A percentile compares a stretch with the other conserved stretches of the same genome.
Conservation (phyloP, 1,284 basidiomycete genomes). For the Cryptococcus sp. region DNA sequence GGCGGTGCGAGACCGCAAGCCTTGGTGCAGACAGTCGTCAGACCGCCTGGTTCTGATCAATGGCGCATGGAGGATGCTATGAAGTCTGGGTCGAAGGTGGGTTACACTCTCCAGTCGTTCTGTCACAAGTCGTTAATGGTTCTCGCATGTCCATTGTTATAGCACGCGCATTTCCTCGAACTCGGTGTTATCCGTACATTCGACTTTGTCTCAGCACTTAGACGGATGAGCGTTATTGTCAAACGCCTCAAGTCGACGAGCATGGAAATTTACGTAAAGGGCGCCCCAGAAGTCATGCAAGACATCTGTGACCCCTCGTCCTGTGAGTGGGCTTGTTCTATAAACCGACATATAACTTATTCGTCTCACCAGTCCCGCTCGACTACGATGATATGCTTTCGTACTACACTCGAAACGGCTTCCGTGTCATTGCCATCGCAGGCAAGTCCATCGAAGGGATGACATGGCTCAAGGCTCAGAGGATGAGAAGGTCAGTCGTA, state of each 20-base stretch:
- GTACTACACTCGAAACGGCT: constrained; percentile 96
- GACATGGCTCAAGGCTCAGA: constrained; percentile 96
- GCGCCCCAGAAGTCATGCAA: constrained; percentile 95
- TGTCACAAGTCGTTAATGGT: not conserved
- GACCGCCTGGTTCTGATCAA: constrained; percentile 85
- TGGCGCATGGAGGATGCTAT: constrained; percentile 92
- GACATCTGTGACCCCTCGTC: constrained; percentile 90
- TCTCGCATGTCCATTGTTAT: constrained; percentile 4
- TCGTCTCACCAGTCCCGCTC: constrained; percentile 68
- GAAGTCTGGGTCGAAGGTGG: constrained; percentile 72
- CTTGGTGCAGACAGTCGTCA: constrained; percentile 93
- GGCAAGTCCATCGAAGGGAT: constrained; percentile 92
- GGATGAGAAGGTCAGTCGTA: constrained; percentile 77
- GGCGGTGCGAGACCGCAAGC: constrained; percentile 73
- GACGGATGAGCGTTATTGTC: constrained; percentile 97
- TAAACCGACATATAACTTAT: not conserved
- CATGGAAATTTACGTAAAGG: constrained; percentile 99
- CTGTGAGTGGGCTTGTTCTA: constrained; percentile 60
- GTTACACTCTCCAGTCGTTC: constrained; percentile 19
- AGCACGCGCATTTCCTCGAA: constrained; percentile 95
- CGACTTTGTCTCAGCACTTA: constrained; percentile 90
- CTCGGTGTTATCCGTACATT: constrained; percentile 94
- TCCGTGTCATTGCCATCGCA: constrained; percentile 96
- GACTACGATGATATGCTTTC: constrained; percentile 97
- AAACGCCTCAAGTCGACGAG: constrained; percentile 89